A percentile compares a stretch with the other conserved stretches of the same genome.
Conservation (phyloP, 176 grass and related monocot species). For the Coix lacrymajobi region DNA sequence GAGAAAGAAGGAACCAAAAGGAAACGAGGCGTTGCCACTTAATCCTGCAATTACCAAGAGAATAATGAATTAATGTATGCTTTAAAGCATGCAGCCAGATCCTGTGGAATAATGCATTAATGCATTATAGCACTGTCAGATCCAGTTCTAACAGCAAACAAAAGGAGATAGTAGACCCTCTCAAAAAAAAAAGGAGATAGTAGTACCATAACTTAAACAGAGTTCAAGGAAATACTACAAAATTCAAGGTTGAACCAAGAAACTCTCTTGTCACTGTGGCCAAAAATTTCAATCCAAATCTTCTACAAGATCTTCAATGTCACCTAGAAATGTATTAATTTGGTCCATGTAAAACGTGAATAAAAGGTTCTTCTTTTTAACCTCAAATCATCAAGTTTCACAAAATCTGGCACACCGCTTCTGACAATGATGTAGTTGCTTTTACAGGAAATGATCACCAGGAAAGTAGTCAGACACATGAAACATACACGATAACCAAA, state of each 20-base stretch:
- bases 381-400: background rate
- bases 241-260: background rate
- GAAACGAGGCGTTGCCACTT: background rate
- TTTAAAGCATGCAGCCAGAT: background rate
- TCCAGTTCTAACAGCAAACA: conserved; percentile 7
- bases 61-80: background rate
- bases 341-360: background rate
- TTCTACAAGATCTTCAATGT: background rate
- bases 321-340: background rate
- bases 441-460: background rate
- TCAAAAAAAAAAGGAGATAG: background rate
- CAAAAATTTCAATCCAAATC: background rate
- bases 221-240: conserved; percentile 2
- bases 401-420: background rate
- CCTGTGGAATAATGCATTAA: background rate
- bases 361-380: background rate
- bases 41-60: conserved; percentile 22
- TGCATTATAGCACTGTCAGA: background rate
- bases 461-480: background rate
- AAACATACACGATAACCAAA: background rate
- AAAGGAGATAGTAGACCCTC: background rate
- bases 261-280: background rate
- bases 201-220: background rate
- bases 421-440: background rate
- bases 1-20: background rate